Conservation (phyloP, 1,284 basidiomycete species). For the Tilletia horrida region DNA sequence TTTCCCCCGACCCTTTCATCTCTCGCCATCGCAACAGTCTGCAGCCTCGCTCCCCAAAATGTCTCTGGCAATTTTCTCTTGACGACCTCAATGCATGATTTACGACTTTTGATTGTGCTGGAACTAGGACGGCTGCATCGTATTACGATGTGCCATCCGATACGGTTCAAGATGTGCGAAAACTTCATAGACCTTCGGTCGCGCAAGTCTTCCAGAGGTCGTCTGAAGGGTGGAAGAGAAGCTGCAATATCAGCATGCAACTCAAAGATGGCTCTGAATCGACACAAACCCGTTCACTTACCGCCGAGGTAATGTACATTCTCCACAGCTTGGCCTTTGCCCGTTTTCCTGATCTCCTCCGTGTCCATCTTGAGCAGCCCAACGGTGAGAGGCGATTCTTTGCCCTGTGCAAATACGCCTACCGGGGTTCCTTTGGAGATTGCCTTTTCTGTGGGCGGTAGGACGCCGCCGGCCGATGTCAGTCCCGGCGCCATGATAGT, state of each 20-base stretch:
- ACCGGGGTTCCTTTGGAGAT: slow-evolving; percentile 72
- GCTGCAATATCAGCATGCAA: not conserved
- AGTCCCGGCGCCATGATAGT: slow-evolving; percentile 71
- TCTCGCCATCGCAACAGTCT: too few relatives aligned
- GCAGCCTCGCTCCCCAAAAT: too few relatives aligned
- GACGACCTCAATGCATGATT: too few relatives aligned
- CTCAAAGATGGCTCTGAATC: not conserved
- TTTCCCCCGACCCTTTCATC: too few relatives aligned
- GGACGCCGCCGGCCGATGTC: slow-evolving; percentile 81
- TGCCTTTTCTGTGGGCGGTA: slow-evolving; percentile 71
- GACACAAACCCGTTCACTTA: slow-evolving; percentile 59
- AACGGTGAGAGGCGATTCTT: slow-evolving; percentile 84
- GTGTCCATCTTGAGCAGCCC: slow-evolving; percentile 78
- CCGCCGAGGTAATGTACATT: slow-evolving; percentile 81
- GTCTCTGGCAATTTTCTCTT: too few relatives aligned
- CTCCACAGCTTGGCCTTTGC: slow-evolving; percentile 88
- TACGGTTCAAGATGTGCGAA: too few relatives aligned
- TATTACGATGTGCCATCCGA: too few relatives aligned
- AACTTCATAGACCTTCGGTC: not conserved
- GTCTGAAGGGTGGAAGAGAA: not conserved
- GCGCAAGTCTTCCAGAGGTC: slow-evolving; percentile 16
- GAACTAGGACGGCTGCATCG: too few relatives aligned
- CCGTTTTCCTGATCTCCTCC: slow-evolving; percentile 82
- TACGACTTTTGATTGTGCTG: too few relatives aligned
- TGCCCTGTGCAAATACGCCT: slow-evolving; percentile 90